Conservation (phyloP, 805 yeast species). For the Candida ovalis region DNA sequence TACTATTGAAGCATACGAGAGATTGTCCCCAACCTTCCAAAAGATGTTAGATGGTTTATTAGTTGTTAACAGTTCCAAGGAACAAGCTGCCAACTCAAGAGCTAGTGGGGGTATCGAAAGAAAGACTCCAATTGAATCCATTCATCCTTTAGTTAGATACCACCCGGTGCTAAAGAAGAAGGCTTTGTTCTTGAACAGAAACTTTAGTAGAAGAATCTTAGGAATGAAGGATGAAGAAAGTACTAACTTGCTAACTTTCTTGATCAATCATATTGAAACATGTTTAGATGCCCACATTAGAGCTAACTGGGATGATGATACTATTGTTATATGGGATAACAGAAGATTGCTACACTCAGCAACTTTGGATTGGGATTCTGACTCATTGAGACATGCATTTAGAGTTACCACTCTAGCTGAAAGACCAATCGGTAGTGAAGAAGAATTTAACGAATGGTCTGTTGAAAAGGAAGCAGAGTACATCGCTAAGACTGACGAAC, state of each 20-base stretch:
- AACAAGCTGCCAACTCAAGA: slow-evolving; percentile 60
- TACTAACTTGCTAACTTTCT: slow-evolving; percentile 52
- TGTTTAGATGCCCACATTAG: slow-evolving; percentile 62
- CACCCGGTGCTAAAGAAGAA: slow-evolving; percentile 72
- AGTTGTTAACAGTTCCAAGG: slow-evolving; percentile 66
- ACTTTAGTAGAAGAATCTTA: slow-evolving; percentile 62
- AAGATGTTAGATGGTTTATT: slow-evolving; percentile 56
- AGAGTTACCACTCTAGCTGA: slow-evolving; percentile 74
- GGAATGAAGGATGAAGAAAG: slow-evolving; percentile 75
- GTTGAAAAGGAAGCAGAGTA: slow-evolving; percentile 25
- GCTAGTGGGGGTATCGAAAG: slow-evolving; percentile 59
- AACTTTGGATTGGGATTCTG: slow-evolving; percentile 65
- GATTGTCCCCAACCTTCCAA: slow-evolving; percentile 65
- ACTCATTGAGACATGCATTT: slow-evolving; percentile 66
- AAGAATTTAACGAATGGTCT: slow-evolving; percentile 31
- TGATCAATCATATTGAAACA: slow-evolving; percentile 49
- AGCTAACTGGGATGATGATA: slow-evolving; percentile 65
- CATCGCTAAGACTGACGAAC: slow-evolving; percentile 15
- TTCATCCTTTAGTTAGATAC: slow-evolving; percentile 67
- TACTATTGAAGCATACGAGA: slow-evolving; percentile 62
- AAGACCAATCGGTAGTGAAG: slow-evolving; percentile 44
- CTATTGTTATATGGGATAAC: slow-evolving; percentile 79
- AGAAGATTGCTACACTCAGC: slow-evolving; percentile 69
- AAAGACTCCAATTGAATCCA: slow-evolving; percentile 56
- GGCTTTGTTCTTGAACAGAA: slow-evolving; percentile 51